Evolutionary conservation across 2,329 filamentous ascomycete species (phyloP).

Genomic region (Nemania sp.): DNA sequence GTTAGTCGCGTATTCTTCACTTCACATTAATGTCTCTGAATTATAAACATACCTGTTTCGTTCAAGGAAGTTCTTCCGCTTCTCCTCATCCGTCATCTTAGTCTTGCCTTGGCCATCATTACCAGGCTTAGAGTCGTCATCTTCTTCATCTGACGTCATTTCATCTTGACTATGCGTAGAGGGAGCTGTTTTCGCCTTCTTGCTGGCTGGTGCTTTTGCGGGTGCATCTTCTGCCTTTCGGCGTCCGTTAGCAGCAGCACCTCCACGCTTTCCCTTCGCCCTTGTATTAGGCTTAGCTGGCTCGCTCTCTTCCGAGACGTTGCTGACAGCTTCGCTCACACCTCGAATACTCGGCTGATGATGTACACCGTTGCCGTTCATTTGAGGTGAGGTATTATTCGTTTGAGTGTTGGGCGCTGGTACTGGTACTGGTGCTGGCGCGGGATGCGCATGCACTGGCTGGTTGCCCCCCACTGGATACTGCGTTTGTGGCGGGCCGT

Average conservation of each 20-base stretch:
- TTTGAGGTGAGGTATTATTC: slow-evolving; percentile 64
- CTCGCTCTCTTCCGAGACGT: slow-evolving; percentile 79
- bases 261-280: slow-evolving; percentile 73
- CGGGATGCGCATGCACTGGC: slow-evolving; percentile 63
- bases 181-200: slow-evolving; percentile 73
- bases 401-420: slow-evolving; percentile 50
- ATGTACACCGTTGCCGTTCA: slow-evolving; percentile 62
- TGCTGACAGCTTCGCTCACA: slow-evolving; percentile 75
- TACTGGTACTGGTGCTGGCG: slow-evolving; percentile 48
- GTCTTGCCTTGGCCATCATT: slow-evolving; percentile 68
- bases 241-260: slow-evolving; percentile 70
- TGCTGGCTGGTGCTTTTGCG: slow-evolving; percentile 71
- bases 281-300: slow-evolving; percentile 73
- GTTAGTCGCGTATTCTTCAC: slow-evolving; percentile 1
- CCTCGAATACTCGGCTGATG: slow-evolving; percentile 63
- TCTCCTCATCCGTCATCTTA: slow-evolving; percentile 99
- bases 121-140: slow-evolving; percentile 63
- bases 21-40: background rate
- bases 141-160: slow-evolving; percentile 66
- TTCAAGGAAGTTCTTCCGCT: slow-evolving; percentile 97
- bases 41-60: slow-evolving; percentile 82
- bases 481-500: slow-evolving; percentile 65
- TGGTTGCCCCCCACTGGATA: slow-evolving; percentile 61
- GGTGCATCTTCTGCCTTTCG: slow-evolving; percentile 80
- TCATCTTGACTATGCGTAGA: slow-evolving; percentile 55